Conservation (phyloP, 192 early-diverging fungal genomes). For the Nowakowskiella sp. region DNA sequence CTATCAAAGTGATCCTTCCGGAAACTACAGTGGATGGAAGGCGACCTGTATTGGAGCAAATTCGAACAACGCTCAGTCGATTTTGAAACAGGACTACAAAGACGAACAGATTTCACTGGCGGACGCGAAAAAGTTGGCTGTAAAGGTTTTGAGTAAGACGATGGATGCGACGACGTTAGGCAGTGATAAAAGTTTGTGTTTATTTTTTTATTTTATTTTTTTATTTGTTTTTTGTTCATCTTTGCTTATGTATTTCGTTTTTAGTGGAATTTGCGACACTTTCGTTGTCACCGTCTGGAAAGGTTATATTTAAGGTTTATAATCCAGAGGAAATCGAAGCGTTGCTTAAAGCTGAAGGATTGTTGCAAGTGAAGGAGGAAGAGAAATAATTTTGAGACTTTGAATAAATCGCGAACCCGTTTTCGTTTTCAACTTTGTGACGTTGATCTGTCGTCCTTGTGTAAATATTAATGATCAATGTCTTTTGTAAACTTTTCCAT, state of each 20-base stretch:
- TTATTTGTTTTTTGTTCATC: constrained; percentile 9
- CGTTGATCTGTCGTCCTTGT: no score
- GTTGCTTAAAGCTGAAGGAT: constrained; percentile 70
- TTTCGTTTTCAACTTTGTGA: no score
- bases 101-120: constrained; percentile 70
- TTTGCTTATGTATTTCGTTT: constrained; percentile 8
- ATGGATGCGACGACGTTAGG: constrained; percentile 90
- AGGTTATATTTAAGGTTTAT: constrained; percentile 60
- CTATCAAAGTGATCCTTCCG: constrained; percentile 96
- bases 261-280: constrained; percentile 90
- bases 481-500: no score
- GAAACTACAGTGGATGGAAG: constrained; percentile 99
- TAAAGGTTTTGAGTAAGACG: constrained; percentile 93
- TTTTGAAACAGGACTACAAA: constrained; percentile 96
- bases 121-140: constrained; percentile 83
- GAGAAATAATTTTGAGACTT: constrained; percentile 39
- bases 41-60: constrained; percentile 97
- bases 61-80: constrained; percentile 78
- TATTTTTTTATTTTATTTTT: constrained; percentile 1
- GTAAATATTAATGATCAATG: no score
- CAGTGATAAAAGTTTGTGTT: constrained; percentile 77
- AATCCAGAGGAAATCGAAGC: constrained; percentile 71
- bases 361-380: no score
- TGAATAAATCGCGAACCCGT: no score
- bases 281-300: constrained; percentile 42